Conservation (phyloP, 768 basidiomycete species). For the Mycena albidolilacea region DNA sequence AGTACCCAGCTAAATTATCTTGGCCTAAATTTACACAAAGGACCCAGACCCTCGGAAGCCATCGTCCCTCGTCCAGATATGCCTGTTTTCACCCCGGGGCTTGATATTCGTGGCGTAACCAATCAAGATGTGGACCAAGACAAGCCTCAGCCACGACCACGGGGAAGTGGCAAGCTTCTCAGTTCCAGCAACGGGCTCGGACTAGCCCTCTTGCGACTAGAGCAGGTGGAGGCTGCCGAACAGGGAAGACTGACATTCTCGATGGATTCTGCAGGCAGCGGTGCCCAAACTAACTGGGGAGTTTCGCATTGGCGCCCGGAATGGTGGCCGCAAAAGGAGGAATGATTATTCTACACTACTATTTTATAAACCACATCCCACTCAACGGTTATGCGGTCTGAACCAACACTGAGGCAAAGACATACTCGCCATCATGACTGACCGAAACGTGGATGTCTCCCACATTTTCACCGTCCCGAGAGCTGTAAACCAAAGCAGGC, state of each 20-base stretch:
- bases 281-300: slow-evolving; percentile 52
- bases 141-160: slow-evolving; percentile 66
- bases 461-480: slow-evolving; percentile 45
- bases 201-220: slow-evolving; percentile 84
- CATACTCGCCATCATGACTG: slow-evolving; percentile 88
- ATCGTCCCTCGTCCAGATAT: slow-evolving; percentile 38
- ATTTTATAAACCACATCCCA: background rate
- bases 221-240: slow-evolving; percentile 74
- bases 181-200: slow-evolving; percentile 73
- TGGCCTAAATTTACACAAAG: slow-evolving; percentile 13
- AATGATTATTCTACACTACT: slow-evolving; percentile 33
- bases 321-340: slow-evolving; percentile 65
- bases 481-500: slow-evolving; percentile 61
- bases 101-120: slow-evolving; percentile 55
- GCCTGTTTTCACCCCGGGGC: slow-evolving; percentile 48
- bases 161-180: slow-evolving; percentile 84
- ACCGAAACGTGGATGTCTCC: slow-evolving; percentile 76
- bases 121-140: slow-evolving; percentile 42
- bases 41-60: slow-evolving; percentile 34
- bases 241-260: slow-evolving; percentile 57
- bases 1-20: slow-evolving; percentile 33
- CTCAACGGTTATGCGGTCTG: slow-evolving; percentile 52
- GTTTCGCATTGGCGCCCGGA: slow-evolving; percentile 79
- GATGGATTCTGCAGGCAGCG: slow-evolving; percentile 54
- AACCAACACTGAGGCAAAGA: slow-evolving; percentile 76